These are phyloP conservation scores for Conticribra guillardii DNA, from an alignment of 108 stramenopile genomes.

Conservation along the genomic window DNA sequence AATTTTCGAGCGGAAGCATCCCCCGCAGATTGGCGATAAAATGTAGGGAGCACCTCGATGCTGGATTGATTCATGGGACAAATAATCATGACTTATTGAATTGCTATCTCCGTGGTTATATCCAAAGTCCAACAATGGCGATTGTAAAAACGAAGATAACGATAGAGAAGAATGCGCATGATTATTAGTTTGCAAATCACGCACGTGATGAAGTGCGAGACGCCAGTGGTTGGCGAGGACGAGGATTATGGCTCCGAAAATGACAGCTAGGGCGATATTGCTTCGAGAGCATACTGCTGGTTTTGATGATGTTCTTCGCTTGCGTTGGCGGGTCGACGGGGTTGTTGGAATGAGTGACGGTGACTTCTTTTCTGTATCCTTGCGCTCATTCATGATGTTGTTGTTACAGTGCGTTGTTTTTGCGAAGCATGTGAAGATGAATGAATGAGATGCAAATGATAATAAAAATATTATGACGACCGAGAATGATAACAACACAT, in stretches of 20 bases:
- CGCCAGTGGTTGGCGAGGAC: conserved; percentile 17
- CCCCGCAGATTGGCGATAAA: conserved; percentile 12
- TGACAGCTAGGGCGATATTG: neutral
- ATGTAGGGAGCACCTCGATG: conserved; percentile 2
- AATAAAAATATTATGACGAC: too few species aligned
- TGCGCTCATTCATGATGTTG: too few species aligned
- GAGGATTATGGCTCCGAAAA: conserved; percentile 3
- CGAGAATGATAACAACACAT: too few species aligned
- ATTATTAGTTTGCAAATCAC: neutral
- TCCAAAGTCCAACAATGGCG: neutral
- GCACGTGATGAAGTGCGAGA: conserved; percentile 9
- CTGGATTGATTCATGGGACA: too few species aligned
- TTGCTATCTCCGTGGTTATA: neutral
- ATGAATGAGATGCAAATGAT: too few species aligned
- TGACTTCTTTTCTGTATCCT: too few species aligned
- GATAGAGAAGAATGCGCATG: neutral
- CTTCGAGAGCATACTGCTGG: too few species aligned
- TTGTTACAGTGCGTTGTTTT: too few species aligned
- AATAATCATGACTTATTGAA: neutral
- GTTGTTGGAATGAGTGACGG: too few species aligned
- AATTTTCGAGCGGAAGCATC: conserved; percentile 11
- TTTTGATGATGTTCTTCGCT: too few species aligned
- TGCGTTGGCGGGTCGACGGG: too few species aligned
- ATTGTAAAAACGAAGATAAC: neutral
- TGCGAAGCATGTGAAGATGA: too few species aligned